phyloP scores from a whole-genome alignment of 306 rosid species.

The Herpetospermum pedunculosum region DNA sequence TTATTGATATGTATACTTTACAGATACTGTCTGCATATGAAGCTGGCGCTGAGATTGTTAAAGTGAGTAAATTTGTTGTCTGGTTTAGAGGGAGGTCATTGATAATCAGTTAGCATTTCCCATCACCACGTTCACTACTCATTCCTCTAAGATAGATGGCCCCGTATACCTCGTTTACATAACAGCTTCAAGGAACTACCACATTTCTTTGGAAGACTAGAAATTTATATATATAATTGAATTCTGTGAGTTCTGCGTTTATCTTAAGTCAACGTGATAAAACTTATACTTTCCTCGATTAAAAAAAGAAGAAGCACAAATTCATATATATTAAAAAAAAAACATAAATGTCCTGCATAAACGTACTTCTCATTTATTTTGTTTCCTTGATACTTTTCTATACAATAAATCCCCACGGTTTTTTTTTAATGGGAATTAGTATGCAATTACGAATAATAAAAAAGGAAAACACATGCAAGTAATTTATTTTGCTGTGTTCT shows the following conservation, averaged over 20 bases:
- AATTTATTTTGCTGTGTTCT: not conserved
- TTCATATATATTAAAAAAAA: not conserved
- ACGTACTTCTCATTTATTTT: not conserved
- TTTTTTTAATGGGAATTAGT: not conserved
- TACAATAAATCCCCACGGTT: not conserved
- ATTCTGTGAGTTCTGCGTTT: not conserved
- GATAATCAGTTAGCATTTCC: not conserved
- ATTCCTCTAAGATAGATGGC: not conserved
- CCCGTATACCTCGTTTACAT: not conserved
- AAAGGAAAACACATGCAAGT: not conserved
- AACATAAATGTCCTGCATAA: not conserved
- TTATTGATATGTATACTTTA: conserved; percentile 3
- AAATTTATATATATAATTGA: not conserved
- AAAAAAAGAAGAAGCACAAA: not conserved
- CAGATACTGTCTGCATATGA: conserved; percentile 65
- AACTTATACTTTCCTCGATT: not conserved
- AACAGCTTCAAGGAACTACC: not conserved
- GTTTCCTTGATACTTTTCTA: not conserved
- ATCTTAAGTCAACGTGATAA: not conserved
- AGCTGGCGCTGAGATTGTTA: conserved; percentile 70
- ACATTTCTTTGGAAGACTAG: not conserved
- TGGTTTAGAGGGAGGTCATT: not conserved
- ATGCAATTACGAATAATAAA: not conserved
- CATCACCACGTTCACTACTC: not conserved
- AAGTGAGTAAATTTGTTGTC: conserved; percentile 34